phyloP scores from a whole-genome alignment of 73 alveolate species.

The Paramecium biaurelia region DNA sequence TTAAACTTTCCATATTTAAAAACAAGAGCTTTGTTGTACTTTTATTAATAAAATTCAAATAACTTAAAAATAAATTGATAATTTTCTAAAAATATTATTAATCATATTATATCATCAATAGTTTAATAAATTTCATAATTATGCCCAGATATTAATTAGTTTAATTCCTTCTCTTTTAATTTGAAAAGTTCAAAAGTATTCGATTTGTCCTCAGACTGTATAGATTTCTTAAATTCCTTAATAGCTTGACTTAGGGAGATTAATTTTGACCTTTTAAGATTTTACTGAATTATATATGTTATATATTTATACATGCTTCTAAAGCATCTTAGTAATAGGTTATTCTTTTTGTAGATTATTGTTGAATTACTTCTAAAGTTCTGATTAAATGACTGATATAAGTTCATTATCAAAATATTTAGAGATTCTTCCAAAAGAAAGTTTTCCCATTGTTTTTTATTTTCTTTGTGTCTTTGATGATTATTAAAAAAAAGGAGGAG shows the following conservation, averaged over 20 bases:
- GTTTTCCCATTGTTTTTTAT: not conserved
- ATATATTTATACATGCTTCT: not conserved
- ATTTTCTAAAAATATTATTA: not conserved
- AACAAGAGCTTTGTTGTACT: not conserved
- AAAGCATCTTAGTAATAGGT: not conserved
- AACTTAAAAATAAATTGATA: not conserved
- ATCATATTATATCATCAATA: not conserved
- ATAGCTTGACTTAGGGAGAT: not conserved
- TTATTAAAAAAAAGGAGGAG: not conserved
- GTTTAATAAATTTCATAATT: not conserved
- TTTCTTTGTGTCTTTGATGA: not conserved
- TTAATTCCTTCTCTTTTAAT: constrained; percentile 8
- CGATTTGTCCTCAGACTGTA: not conserved
- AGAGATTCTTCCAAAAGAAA: not conserved
- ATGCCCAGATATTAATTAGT: not conserved
- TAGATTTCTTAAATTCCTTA: not conserved
- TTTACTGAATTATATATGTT: not conserved
- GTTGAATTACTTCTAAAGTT: not conserved
- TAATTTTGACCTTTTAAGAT: not conserved
- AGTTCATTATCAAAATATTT: constrained; percentile 17
- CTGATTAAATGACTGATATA: not conserved
- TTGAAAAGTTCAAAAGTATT: not conserved
- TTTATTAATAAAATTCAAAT: not conserved
- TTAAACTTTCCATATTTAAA: too few species aligned
- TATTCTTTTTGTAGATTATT: not conserved